These are phyloP conservation scores for Scenedesmus sp. DNA, from an alignment of 163 green algal species.

Conservation along the genomic window DNA sequence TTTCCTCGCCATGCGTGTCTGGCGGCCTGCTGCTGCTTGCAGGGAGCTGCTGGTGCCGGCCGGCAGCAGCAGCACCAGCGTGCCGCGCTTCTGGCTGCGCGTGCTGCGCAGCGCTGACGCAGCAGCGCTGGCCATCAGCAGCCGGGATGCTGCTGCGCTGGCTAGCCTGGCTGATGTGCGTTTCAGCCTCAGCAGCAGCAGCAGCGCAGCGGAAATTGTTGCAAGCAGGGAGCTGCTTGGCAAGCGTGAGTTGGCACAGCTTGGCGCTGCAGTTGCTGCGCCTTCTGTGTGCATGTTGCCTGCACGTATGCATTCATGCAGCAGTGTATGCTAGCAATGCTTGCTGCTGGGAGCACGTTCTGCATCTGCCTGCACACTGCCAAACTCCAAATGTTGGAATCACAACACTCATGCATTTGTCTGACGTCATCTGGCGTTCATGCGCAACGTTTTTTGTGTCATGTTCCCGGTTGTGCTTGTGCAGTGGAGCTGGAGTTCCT, in stretches of 20 bases:
- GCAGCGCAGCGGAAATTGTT: background rate
- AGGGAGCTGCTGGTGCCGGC: conserved; percentile 34
- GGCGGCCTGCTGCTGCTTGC: background rate
- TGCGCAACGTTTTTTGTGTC: too few relatives aligned
- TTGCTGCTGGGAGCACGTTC: background rate
- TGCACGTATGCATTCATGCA: too few relatives aligned
- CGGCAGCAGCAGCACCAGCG: background rate
- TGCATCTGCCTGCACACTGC: background rate
- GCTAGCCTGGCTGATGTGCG: conserved; percentile 46
- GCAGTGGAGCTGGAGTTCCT: conserved; percentile 54
- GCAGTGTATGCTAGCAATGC: too few relatives aligned
- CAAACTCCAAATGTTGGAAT: too few relatives aligned
- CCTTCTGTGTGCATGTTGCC: background rate
- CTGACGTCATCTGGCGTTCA: too few relatives aligned
- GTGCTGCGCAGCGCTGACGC: conserved; percentile 43
- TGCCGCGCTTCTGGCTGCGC: conserved; percentile 48
- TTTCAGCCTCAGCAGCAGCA: background rate
- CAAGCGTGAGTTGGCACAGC: conserved; percentile 1
- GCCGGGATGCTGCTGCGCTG: conserved; percentile 48
- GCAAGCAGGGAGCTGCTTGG: conserved; percentile 22
- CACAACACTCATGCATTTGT: too few relatives aligned
- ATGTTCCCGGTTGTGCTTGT: background rate
- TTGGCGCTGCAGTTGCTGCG: background rate
- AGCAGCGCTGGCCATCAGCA: conserved; percentile 43
- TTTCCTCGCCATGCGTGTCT: background rate